Evolutionary conservation across 2,329 filamentous ascomycete species (phyloP).

Genomic region (Exophiala aquamarina): DNA sequence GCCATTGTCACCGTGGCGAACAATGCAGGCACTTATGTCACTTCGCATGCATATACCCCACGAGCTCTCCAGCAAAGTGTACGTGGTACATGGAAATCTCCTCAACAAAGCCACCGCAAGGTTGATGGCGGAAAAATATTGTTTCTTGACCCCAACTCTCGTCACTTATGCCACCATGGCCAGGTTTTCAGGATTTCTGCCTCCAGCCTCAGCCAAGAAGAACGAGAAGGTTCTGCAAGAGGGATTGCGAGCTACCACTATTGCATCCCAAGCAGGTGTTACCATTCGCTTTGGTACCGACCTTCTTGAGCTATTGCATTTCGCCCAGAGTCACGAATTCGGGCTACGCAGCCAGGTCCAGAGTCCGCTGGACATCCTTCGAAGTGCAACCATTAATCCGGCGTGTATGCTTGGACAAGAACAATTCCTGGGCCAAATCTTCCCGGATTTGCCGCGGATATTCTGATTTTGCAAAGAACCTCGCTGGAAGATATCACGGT

Average conservation of each 20-base stretch:
- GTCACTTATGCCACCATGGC: constrained; percentile 45
- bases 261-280: constrained; percentile 54
- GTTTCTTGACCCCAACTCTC: constrained; percentile 56
- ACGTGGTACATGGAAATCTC: constrained; percentile 49
- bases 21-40: constrained; percentile 54
- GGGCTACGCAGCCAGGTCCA: constrained; percentile 45
- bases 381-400: constrained; percentile 55
- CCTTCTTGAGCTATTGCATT: constrained; percentile 50
- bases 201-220: constrained; percentile 47
- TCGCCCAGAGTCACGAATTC: constrained; percentile 53
- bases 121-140: constrained; percentile 50
- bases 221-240: constrained; percentile 50
- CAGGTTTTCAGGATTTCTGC: constrained; percentile 42
- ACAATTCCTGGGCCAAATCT: constrained; percentile 50
- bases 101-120: constrained; percentile 46
- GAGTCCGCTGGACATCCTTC: constrained; percentile 42
- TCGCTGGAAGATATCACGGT: constrained; percentile 56
- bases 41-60: constrained; percentile 59
- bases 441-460: constrained; percentile 52
- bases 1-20: constrained; percentile 53
- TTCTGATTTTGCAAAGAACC: constrained; percentile 53
- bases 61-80: constrained; percentile 53
- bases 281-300: constrained; percentile 59
- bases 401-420: constrained; percentile 51
- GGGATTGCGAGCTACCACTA: constrained; percentile 48